Percentiles rank a stretch among this genome's conserved stretches.
Evolutionary conservation across 306 rosid species (phyloP).

Genomic region (Sophora flavescens): DNA sequence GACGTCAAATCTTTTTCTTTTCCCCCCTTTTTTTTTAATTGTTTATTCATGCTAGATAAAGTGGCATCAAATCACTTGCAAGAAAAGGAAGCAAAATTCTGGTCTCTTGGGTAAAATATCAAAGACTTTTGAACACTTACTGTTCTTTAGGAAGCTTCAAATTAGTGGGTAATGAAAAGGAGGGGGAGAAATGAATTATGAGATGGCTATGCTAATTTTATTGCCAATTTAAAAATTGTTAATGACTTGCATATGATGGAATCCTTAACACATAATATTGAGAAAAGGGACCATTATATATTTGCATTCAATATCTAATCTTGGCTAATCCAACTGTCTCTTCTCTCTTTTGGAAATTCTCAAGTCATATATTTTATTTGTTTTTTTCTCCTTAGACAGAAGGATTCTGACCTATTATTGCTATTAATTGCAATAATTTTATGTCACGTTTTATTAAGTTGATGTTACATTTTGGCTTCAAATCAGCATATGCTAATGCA

Average conservation of each 20-base stretch:
- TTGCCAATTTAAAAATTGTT: background rate
- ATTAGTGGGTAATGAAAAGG: background rate
- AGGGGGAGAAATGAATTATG: background rate
- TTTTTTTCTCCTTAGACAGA: slow-evolving; percentile 29
- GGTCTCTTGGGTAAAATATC: slow-evolving; percentile 28
- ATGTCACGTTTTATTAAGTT: slow-evolving; percentile 31
- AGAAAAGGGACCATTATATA: background rate
- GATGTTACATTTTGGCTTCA: slow-evolving; percentile 42
- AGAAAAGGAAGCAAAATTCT: slow-evolving; percentile 41
- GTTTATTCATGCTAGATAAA: slow-evolving; percentile 39
- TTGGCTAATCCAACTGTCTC: slow-evolving; percentile 6
- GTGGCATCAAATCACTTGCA: slow-evolving; percentile 46
- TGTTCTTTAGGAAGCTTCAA: slow-evolving; percentile 33
- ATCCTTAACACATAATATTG: background rate
- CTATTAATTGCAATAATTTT: slow-evolving; percentile 1
- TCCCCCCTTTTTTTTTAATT: slow-evolving; percentile 11
- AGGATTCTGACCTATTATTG: slow-evolving; percentile 15
- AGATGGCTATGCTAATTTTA: background rate
- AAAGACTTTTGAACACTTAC: slow-evolving; percentile 13
- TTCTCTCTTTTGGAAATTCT: slow-evolving; percentile 26
- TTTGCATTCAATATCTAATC: slow-evolving; percentile 13
- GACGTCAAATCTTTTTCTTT: slow-evolving; percentile 39
- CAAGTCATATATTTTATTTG: slow-evolving; percentile 32
- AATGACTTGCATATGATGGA: background rate
- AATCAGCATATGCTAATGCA: slow-evolving; percentile 23